phyloP scores from a whole-genome alignment of 2,329 filamentous ascomycete species.

The Ambrosiella xylebori region DNA sequence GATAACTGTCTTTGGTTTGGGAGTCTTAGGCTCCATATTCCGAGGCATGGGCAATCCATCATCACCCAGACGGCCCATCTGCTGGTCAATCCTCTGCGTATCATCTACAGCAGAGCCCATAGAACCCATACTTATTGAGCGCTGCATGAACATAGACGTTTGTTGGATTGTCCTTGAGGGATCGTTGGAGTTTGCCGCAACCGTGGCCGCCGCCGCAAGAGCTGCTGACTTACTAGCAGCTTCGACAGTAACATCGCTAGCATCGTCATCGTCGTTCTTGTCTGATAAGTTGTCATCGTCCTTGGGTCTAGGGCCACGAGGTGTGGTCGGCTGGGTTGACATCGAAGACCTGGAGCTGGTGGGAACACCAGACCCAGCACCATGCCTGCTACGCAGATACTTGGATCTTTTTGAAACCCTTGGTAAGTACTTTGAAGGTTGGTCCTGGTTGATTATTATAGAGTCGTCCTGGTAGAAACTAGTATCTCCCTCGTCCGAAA shows the following conservation, averaged over 20 bases:
- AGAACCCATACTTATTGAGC: slow-evolving; percentile 70
- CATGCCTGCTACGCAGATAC: slow-evolving; percentile 12
- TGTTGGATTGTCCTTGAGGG: slow-evolving; percentile 32
- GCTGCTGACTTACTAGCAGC: slow-evolving; percentile 21
- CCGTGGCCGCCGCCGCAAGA: slow-evolving; percentile 18
- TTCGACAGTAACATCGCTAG: slow-evolving; percentile 58
- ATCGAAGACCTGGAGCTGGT: neutral
- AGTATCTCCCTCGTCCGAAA: slow-evolving; percentile 9
- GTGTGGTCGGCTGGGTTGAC: neutral
- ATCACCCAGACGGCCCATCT: slow-evolving; percentile 32
- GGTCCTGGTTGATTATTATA: slow-evolving; percentile 4
- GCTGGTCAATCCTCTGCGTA: slow-evolving; percentile 22
- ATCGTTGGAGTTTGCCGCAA: slow-evolving; percentile 66
- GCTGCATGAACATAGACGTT: slow-evolving; percentile 26
- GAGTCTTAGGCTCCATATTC: slow-evolving; percentile 45
- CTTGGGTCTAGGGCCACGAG: neutral
- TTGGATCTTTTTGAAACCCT: slow-evolving; percentile 11
- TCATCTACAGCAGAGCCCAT: slow-evolving; percentile 64
- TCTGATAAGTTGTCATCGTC: slow-evolving; percentile 20
- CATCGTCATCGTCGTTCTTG: slow-evolving; percentile 34
- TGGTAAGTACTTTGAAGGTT: neutral
- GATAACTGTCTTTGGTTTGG: slow-evolving; percentile 40
- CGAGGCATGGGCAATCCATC: slow-evolving; percentile 21
- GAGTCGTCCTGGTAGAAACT: slow-evolving; percentile 10
- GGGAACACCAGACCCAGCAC: neutral